phyloP scores from a whole-genome alignment of 306 rosid genomes.

The Sechiopsis laciniata region DNA sequence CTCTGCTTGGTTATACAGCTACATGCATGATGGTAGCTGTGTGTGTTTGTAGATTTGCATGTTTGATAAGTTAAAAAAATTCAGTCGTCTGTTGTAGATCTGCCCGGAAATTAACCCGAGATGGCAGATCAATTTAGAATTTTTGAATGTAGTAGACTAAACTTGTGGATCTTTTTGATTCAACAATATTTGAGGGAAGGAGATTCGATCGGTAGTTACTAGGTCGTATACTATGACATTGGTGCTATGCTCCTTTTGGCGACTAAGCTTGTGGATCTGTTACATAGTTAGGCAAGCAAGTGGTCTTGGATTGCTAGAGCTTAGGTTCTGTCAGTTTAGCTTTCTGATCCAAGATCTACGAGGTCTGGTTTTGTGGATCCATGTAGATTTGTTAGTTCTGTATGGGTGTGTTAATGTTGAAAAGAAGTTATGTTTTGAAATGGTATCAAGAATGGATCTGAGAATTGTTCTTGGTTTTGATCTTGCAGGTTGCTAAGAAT shows the following conservation, averaged over 20 bases:
- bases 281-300: constrained; percentile 4
- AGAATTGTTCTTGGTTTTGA: constrained; percentile 20
- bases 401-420: background rate
- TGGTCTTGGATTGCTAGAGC: constrained; percentile 1
- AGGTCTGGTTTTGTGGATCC: constrained; percentile 6
- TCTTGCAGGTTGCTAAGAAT: constrained; percentile 67
- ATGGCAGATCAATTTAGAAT: constrained; percentile 2
- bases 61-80: background rate
- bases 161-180: background rate
- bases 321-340: background rate
- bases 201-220: too few relatives aligned
- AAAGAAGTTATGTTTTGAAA: background rate
- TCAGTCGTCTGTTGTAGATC: background rate
- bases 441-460: background rate
- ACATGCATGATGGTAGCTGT: background rate
- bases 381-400: constrained; percentile 12
- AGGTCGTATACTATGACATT: too few relatives aligned
- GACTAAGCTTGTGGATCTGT: constrained; percentile 7
- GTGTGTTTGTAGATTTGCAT: constrained; percentile 4
- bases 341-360: constrained; percentile 6
- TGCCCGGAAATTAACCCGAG: background rate
- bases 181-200: too few relatives aligned
- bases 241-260: too few relatives aligned
- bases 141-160: constrained; percentile 3
- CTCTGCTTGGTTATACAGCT: constrained; percentile 2